Evolutionary conservation across 192 early-diverging fungal genomes (phyloP).

Genomic region (Backusella mclennaniae): DNA sequence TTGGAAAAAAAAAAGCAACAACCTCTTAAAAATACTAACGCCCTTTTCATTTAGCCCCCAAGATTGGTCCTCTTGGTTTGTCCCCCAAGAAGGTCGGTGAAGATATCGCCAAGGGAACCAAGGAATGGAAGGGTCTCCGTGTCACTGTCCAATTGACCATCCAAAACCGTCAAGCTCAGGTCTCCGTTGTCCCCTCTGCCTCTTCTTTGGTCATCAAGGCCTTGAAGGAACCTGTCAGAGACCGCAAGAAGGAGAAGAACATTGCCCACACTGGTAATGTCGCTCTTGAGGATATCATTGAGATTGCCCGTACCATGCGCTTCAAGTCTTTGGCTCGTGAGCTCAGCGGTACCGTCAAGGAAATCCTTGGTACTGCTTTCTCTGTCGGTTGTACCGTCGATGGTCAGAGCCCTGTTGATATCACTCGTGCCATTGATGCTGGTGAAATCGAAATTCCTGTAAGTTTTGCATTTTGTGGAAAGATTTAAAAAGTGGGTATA

Average conservation of each 20-base stretch:
- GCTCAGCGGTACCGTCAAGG: constrained; percentile 93
- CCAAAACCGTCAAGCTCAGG: constrained; percentile 99
- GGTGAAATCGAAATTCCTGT: constrained; percentile 80
- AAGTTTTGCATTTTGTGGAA: constrained; percentile 10
- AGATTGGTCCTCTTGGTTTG: constrained; percentile 99
- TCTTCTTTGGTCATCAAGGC: constrained; percentile 95
- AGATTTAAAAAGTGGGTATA: neutral
- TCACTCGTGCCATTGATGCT: constrained; percentile 80
- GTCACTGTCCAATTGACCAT: constrained; percentile 98
- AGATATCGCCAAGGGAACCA: constrained; percentile 99
- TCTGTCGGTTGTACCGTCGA: constrained; percentile 99
- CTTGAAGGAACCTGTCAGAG: too few species aligned
- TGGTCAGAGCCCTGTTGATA: constrained; percentile 87
- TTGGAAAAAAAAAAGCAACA: neutral
- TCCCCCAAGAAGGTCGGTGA: constrained; percentile 99
- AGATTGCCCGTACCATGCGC: too few species aligned
- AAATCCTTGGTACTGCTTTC: constrained; percentile 94
- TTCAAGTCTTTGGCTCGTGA: too few species aligned
- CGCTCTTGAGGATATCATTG: too few species aligned
- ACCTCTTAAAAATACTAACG: neutral
- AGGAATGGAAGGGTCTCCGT: constrained; percentile 98
- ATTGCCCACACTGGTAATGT: too few species aligned
- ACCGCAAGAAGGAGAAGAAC: too few species aligned
- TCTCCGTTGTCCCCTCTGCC: constrained; percentile 95
- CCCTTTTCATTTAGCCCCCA: constrained; percentile 52